Conservation (phyloP, 257 asterid genomes). For the Petunia secreta region DNA sequence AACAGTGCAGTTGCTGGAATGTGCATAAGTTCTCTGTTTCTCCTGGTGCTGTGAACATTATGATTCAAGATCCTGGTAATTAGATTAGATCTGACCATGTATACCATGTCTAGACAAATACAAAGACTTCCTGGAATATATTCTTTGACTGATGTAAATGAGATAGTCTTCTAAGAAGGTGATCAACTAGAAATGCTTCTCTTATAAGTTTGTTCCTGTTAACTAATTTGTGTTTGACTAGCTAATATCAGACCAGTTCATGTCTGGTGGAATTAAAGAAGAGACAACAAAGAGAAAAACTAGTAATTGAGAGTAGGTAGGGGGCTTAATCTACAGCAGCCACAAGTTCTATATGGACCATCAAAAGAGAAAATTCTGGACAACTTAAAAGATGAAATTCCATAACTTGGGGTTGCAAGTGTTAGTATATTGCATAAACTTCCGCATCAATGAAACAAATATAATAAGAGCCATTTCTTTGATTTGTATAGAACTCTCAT, state of each 20-base stretch:
- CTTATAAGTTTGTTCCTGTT: no score
- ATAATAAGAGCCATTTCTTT: neutral
- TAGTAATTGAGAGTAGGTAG: neutral
- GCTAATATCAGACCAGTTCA: no score
- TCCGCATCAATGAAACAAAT: neutral
- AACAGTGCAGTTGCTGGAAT: neutral
- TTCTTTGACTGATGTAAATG: neutral
- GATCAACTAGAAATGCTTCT: no score
- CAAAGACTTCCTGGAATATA: neutral
- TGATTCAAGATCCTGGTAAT: conserved; percentile 1
- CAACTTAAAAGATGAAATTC: neutral
- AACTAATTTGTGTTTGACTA: no score
- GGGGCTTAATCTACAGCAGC: neutral
- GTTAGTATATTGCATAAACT: neutral
- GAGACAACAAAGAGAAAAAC: neutral
- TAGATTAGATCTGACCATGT: neutral
- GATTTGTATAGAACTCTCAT: neutral
- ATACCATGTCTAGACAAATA: neutral
- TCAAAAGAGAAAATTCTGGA: neutral
- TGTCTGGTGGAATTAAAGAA: neutral
- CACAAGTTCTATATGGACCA: neutral
- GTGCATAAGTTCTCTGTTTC: neutral
- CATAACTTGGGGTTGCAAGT: no score
- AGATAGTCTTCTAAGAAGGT: neutral
- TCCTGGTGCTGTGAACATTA: conserved; percentile 1